Evolutionary conservation across 495 filamentous ascomycete species (phyloP), one percentile per base, ranked within the genome.

Genomic region (Hypoxylon intermedium): DNA sequence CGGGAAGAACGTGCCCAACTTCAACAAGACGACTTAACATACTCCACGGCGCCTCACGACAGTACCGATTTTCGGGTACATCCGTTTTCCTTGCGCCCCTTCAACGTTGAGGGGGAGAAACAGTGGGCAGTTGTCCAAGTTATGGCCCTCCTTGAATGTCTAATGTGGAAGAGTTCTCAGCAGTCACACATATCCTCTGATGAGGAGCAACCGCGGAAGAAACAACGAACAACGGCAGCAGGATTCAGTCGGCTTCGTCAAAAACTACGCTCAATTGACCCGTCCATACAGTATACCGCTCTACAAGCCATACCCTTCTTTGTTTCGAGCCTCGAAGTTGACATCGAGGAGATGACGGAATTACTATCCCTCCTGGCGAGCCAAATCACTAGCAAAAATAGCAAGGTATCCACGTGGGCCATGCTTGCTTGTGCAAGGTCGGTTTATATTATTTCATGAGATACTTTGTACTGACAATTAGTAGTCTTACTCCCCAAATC

Each of bases 261-360:
- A 34, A 85, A 87, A 53, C 70, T 85, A n/a, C 75, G 76, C 26
- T 82, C 82, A 0, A 68, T 79, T 21, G 78, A 87, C 43, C 73
- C 81, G 3, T 74, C 79, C 9, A 75, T 77, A 34, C 86, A 83
- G 59, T 64, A 89, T 28, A 88, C 85, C 30, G 87, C 89, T 30
- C 74, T 98, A 19, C 92, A 97, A 60, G 75, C 91, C n/a, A 65
- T 96, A 16, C 84, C 89, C 0, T 95, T 97, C 63, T 77, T 92
- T 21, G 69, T 81, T 20, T 75, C 50, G n/a, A 40, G 54, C 60
- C 40, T 74, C 65, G 21, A 53, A 49, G 61, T 71, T 23, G 54
- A 59, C 12, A 60, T 72, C n/a, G 73, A 75, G 28, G 76, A 81
- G 18, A 62, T 79, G n/a, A 56, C 66, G 1, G 70, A 74, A 13